Percentiles rank a stretch among this genome's conserved stretches.
phyloP scores from a whole-genome alignment of 192 early-diverging fungal genomes.

The Irineochytrium annulatum region DNA sequence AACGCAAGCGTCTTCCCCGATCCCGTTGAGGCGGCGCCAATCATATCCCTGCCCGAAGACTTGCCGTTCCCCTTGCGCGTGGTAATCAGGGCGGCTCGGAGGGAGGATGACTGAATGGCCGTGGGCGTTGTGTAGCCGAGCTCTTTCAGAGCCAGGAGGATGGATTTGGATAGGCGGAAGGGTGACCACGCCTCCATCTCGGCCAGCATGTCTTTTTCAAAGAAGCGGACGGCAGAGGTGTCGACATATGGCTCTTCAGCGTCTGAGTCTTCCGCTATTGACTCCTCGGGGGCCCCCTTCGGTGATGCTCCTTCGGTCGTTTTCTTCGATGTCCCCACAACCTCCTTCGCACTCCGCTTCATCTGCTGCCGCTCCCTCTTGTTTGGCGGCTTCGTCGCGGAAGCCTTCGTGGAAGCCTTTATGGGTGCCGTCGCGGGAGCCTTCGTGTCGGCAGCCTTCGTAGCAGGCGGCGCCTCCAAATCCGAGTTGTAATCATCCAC shows the following conservation, averaged over 20 bases:
- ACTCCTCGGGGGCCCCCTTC: not conserved
- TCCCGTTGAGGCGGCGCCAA: conserved; percentile 89
- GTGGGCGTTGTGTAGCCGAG: conserved; percentile 76
- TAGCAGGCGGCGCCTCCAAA: too few relatives aligned
- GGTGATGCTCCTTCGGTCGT: not conserved
- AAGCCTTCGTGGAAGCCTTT: too few relatives aligned
- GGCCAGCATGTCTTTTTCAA: conserved; percentile 15
- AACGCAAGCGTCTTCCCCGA: conserved; percentile 81
- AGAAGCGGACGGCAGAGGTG: conserved; percentile 14
- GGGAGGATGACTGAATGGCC: conserved; percentile 77
- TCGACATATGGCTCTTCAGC: conserved; percentile 5
- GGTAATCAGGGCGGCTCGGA: conserved; percentile 66
- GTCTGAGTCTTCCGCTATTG: not conserved
- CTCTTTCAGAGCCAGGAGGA: conserved; percentile 67
- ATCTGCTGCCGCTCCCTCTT: too few relatives aligned
- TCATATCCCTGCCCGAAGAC: conserved; percentile 60
- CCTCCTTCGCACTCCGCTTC: too few relatives aligned
- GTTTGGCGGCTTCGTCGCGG: too few relatives aligned
- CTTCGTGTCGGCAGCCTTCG: too few relatives aligned
- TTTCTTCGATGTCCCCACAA: too few relatives aligned
- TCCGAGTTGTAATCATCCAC: not conserved
- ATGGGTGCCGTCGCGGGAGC: too few relatives aligned
- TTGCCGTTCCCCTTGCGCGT: conserved; percentile 8
- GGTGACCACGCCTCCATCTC: conserved; percentile 55
- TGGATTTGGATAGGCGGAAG: conserved; percentile 49